phyloP scores from a whole-genome alignment of 345 rosid genomes.

The Eucalyptus urophylla region DNA sequence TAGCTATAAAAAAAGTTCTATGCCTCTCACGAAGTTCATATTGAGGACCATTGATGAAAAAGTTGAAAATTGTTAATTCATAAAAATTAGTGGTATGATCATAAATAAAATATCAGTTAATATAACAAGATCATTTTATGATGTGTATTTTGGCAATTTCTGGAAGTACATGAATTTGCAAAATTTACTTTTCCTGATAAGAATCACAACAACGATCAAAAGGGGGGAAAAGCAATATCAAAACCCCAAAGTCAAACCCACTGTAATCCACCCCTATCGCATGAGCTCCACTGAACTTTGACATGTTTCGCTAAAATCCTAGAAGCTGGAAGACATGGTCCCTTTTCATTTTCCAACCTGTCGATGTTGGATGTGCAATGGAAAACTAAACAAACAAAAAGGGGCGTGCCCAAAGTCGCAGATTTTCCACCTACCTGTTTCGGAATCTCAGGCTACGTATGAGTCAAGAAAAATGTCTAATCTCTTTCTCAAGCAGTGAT shows the following conservation, averaged over 20 bases:
- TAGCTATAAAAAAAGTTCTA: background rate
- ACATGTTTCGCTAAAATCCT: background rate
- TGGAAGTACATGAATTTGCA: background rate
- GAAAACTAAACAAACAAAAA: background rate
- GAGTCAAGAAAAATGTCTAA: background rate
- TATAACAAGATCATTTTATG: background rate
- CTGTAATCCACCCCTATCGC: background rate
- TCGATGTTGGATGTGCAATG: background rate
- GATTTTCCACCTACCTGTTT: background rate
- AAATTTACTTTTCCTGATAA: background rate
- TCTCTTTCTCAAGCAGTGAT: background rate
- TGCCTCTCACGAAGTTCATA: background rate
- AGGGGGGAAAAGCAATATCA: background rate
- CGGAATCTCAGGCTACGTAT: background rate
- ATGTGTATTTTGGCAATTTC: background rate
- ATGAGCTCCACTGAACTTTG: background rate
- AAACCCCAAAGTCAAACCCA: background rate
- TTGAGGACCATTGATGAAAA: background rate
- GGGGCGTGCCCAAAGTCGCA: background rate
- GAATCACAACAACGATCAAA: background rate
- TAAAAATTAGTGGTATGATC: background rate
- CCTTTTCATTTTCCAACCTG: background rate
- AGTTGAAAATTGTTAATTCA: background rate
- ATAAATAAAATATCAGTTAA: background rate
- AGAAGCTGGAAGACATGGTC: background rate